Evolutionary conservation across 208 protist genomes (phyloP), one percentile per base, ranked within the genome.

Genomic region (Kentomonas sorsogonicus): DNA sequence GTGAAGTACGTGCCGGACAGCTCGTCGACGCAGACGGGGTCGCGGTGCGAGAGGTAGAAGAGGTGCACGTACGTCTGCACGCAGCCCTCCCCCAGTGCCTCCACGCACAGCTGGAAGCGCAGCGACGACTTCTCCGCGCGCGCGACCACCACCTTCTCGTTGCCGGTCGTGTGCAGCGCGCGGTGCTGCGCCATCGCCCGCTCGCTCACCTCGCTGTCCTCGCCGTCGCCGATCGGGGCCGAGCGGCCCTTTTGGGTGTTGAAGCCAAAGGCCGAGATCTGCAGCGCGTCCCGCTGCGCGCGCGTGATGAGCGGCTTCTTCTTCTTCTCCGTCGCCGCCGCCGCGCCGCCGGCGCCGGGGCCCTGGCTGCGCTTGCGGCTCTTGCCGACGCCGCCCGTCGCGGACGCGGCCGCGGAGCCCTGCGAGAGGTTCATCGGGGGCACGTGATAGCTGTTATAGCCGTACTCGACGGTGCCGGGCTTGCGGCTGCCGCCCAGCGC

Each of bases 21-120:
- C 44, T 69, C 63, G 64, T 95, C 82, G 1, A 95, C 83, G 53
- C 89, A 95, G 23, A 95, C 79, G 6, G 89, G 89, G 9, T 81
- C 68, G 34, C 89, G 81, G 68, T 93, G 89, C 16, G 83, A 80
- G 20, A 95, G 77, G 18, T 86, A 43, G 60, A 91, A 92, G 23
- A 95, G 73, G 44, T 89, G 84, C 62, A 91, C 82, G 58, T 85
- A 95, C 10, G 86, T 74, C 54, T 80, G 68, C 22, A 93, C 62
- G 53, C 84, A 95, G 13, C 89, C 89, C 52, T 90, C 74, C 33
- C 72, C 55, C 20, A 95, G 74, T n/a, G 86, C 78, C 53, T 93
- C 66, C 11, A 89, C 79, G 60, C 85, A 92, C 18, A 95, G 73
- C 53, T 83, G 79, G 56, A 91, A 94, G 20, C 72, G 68, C 29